Percentiles rank a stretch among this genome's conserved stretches.
Evolutionary conservation across 306 rosid genomes (phyloP).

Genomic region (Cucumis sativus): Cucumber_9930_V3 NC_026657.2:13048001-13048500

Average conservation of each 20-base stretch:
- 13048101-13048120: slow-evolving; percentile 95
- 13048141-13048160: slow-evolving; percentile 95
- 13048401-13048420: slow-evolving; percentile 75
- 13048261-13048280: slow-evolving; percentile 94
- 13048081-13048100: slow-evolving; percentile 87
- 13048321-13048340: slow-evolving; percentile 88
- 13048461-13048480: slow-evolving; percentile 90
- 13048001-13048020: slow-evolving; percentile 95
- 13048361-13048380: slow-evolving; percentile 53
- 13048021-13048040: slow-evolving; percentile 94
- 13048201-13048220: slow-evolving; percentile 97
- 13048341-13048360: slow-evolving; percentile 61
- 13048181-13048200: slow-evolving; percentile 91
- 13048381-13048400: slow-evolving; percentile 58
- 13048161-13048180: slow-evolving; percentile 92
- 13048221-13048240: slow-evolving; percentile 91
- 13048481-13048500: slow-evolving; percentile 92
- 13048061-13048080: slow-evolving; percentile 83
- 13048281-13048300: slow-evolving; percentile 69
- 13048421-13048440: slow-evolving; percentile 93
- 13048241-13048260: slow-evolving; percentile 89
- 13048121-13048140: slow-evolving; percentile 81
- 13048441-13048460: slow-evolving; percentile 95
- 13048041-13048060: slow-evolving; percentile 96
- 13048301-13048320: slow-evolving; percentile 87